These are phyloP conservation scores for Pyrrhoderma noxium DNA, from an alignment of 1,284 basidiomycete genomes.

Conservation along the genomic window DNA sequence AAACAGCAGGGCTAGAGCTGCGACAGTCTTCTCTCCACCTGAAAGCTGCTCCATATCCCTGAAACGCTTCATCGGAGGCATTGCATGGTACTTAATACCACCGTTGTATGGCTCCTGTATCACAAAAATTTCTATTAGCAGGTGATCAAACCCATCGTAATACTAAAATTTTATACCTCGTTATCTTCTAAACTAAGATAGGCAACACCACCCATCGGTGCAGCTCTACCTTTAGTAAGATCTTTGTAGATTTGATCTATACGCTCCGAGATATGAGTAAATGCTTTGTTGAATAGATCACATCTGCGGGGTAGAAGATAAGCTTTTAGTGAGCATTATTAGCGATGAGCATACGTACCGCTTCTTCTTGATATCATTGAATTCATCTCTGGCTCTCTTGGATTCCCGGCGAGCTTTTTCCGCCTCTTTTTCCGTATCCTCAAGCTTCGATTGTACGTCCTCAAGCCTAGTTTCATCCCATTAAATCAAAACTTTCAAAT, in stretches of 20 bases:
- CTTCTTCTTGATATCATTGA: slow-evolving; percentile 80
- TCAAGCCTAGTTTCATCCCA: slow-evolving; percentile 52
- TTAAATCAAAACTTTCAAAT: slow-evolving; percentile 10
- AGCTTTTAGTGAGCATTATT: not conserved
- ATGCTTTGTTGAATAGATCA: slow-evolving; percentile 94
- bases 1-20: slow-evolving; percentile 90
- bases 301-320: slow-evolving; percentile 33
- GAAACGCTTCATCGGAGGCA: slow-evolving; percentile 99
- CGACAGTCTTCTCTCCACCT: slow-evolving; percentile 98
- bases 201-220: slow-evolving; percentile 92
- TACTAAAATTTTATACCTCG: slow-evolving; percentile 47
- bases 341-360: slow-evolving; percentile 40
- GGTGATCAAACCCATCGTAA: not conserved
- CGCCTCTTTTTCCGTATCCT: slow-evolving; percentile 68
- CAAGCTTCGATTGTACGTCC: slow-evolving; percentile 79
- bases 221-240: slow-evolving; percentile 88
- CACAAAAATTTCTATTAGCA: not conserved
- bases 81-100: slow-evolving; percentile 97
- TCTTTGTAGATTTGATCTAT: slow-evolving; percentile 99
- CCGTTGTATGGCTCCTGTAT: slow-evolving; percentile 87
- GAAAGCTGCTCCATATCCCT: slow-evolving; percentile 98
- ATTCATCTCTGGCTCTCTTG: slow-evolving; percentile 83
- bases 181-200: slow-evolving; percentile 94
- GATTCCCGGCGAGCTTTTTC: slow-evolving; percentile 79
- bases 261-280: slow-evolving; percentile 88